A percentile compares a stretch with the other conserved stretches of the same genome.
Conservation (phyloP, 352 stramenopile genomes). For the Phytophthora cactorum region DNA sequence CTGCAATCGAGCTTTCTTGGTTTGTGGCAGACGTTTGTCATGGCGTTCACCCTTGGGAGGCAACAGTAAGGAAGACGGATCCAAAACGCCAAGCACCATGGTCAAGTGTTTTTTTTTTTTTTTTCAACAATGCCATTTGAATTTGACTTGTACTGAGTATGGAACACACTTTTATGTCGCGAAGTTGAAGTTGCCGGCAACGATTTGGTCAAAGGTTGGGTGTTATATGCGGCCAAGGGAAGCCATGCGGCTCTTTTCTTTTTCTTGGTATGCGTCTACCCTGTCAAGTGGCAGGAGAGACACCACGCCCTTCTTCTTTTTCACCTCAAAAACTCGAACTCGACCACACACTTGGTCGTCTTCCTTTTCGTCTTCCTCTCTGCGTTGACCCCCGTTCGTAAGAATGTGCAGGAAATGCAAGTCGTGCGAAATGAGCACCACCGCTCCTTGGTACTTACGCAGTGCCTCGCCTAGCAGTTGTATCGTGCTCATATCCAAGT, state of each 20-base stretch:
- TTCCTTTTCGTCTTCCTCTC: conserved; percentile 25
- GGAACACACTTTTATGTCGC: not conserved
- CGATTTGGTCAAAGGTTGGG: no score
- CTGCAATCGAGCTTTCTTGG: conserved; percentile 14
- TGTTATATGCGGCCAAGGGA: conserved; percentile 45
- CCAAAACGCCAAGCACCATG: conserved; percentile 13
- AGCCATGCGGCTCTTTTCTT: conserved; percentile 53
- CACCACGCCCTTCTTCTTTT: conserved; percentile 57
- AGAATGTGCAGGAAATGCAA: conserved; percentile 66
- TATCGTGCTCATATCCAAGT: conserved; percentile 93
- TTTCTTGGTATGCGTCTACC: conserved; percentile 46
- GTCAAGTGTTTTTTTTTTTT: no score
- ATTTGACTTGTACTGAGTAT: not conserved
- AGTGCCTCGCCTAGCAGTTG: conserved; percentile 71
- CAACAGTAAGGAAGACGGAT: conserved; percentile 12
- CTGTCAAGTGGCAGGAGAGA: conserved; percentile 35
- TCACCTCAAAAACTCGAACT: conserved; percentile 56
- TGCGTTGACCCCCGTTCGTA: conserved; percentile 16
- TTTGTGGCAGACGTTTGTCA: conserved; percentile 13
- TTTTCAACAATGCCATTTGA: not conserved
- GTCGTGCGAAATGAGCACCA: conserved; percentile 76
- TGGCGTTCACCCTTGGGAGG: conserved; percentile 11
- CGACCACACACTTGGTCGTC: conserved; percentile 12
- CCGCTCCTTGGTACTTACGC: conserved; percentile 55
- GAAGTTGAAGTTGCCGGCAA: not conserved